Evolutionary conservation across 2,329 filamentous ascomycete genomes (phyloP).

Genomic region (Hypoxylon sp.): DNA sequence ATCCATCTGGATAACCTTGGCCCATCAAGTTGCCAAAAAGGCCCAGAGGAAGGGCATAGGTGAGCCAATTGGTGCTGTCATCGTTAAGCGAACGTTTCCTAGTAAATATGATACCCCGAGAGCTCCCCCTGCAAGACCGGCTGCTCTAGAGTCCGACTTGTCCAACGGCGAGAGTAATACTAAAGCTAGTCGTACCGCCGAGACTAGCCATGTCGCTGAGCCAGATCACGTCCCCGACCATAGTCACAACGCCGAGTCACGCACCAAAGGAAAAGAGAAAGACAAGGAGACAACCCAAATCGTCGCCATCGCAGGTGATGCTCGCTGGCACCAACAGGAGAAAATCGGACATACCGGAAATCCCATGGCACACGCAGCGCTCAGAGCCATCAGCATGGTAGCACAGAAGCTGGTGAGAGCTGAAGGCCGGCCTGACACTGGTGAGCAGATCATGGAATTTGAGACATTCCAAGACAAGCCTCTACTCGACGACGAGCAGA

Average conservation of each 20-base stretch:
- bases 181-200: slow-evolving; percentile 7
- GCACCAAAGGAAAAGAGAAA: slow-evolving; percentile 49
- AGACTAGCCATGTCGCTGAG: slow-evolving; percentile 13
- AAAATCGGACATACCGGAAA: slow-evolving; percentile 71
- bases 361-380: slow-evolving; percentile 82
- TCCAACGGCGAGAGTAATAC: slow-evolving; percentile 21
- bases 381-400: slow-evolving; percentile 87
- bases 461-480: slow-evolving; percentile 78
- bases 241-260: slow-evolving; percentile 24
- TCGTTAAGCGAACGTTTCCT: slow-evolving; percentile 72
- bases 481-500: slow-evolving; percentile 75
- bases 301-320: slow-evolving; percentile 83
- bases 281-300: slow-evolving; percentile 63
- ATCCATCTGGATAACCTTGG: slow-evolving; percentile 76
- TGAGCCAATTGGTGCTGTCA: slow-evolving; percentile 79
- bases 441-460: slow-evolving; percentile 63
- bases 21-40: slow-evolving; percentile 73
- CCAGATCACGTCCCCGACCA: background rate
- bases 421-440: slow-evolving; percentile 61
- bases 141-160: slow-evolving; percentile 25
- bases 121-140: slow-evolving; percentile 35
- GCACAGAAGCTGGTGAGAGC: slow-evolving; percentile 75
- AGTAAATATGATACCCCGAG: slow-evolving; percentile 47
- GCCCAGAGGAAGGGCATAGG: slow-evolving; percentile 72
- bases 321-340: slow-evolving; percentile 74